These are phyloP conservation scores for Nepenthes alata DNA, from an alignment of 179 eudicot species.

Conservation along the genomic window DNA sequence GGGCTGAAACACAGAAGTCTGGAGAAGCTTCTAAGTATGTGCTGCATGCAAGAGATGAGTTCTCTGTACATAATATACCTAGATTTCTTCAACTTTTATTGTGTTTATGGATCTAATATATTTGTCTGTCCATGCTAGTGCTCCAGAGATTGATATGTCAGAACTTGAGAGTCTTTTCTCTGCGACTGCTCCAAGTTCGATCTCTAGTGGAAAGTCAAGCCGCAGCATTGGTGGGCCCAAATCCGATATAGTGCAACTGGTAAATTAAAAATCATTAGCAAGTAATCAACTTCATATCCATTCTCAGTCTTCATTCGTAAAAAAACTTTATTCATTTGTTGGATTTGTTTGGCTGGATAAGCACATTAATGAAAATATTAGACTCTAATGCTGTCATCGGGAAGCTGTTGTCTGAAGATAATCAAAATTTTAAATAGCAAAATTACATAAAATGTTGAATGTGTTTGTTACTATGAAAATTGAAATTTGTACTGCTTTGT, in stretches of 20 bases:
- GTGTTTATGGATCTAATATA: neutral
- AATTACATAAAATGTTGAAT: no score
- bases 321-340: no score
- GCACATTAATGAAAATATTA: no score
- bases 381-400: no score
- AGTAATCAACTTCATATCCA: neutral
- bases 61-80: neutral
- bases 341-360: no score
- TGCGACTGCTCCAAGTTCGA: constrained; percentile 45
- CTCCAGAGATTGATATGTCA: constrained; percentile 83
- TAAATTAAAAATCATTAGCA: constrained; percentile 10
- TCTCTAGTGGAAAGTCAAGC: constrained; percentile 34
- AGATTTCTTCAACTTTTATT: neutral
- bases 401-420: no score
- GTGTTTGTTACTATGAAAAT: no score
- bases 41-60: neutral
- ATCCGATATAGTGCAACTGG: constrained; percentile 74
- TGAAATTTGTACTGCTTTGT: no score
- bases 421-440: no score
- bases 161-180: constrained; percentile 84
- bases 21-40: constrained; percentile 25
- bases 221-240: constrained; percentile 37
- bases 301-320: no score
- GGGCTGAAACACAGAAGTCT: constrained; percentile 31
- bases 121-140: constrained; percentile 25